phyloP scores from a whole-genome alignment of 306 rosid genomes.

The Quercus parvula region DNA sequence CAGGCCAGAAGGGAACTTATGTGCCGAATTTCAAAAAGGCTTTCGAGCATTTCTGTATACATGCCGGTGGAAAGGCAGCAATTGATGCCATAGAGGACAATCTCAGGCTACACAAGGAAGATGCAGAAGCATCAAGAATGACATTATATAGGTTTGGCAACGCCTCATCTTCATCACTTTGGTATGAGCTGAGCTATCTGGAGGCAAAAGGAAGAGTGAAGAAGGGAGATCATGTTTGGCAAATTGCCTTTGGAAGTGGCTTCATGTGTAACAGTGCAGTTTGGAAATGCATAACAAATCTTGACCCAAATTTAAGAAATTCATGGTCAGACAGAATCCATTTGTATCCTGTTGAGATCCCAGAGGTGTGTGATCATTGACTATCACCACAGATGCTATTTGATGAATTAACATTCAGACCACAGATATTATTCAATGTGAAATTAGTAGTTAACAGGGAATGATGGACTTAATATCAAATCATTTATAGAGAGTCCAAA shows the following conservation, averaged over 20 bases:
- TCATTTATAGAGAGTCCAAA: no score
- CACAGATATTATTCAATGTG: no score
- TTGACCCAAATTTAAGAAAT: conserved; percentile 44
- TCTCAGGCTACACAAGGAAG: conserved; percentile 52
- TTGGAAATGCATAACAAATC: conserved; percentile 55
- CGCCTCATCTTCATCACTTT: conserved; percentile 66
- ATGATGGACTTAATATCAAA: no score
- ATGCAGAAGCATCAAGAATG: conserved; percentile 78
- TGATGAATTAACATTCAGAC: no score
- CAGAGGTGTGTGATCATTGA: conserved; percentile 28
- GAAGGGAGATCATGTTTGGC: conserved; percentile 66
- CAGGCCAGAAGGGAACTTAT: conserved; percentile 23
- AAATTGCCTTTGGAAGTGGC: conserved; percentile 73
- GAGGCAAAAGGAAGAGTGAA: conserved; percentile 62
- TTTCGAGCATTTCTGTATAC: conserved; percentile 68
- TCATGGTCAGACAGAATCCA: conserved; percentile 69
- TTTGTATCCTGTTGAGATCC: conserved; percentile 42
- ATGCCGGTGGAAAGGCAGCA: conserved; percentile 77
- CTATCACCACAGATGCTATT: background rate
- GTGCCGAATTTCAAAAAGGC: conserved; percentile 59
- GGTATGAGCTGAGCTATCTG: conserved; percentile 62
- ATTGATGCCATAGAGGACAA: conserved; percentile 52
- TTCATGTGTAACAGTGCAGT: conserved; percentile 75
- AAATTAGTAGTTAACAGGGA: no score
- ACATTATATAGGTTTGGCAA: conserved; percentile 68